Conservation (phyloP, 2,329 filamentous ascomycete genomes). For the Clathrospora elynae region DNA sequence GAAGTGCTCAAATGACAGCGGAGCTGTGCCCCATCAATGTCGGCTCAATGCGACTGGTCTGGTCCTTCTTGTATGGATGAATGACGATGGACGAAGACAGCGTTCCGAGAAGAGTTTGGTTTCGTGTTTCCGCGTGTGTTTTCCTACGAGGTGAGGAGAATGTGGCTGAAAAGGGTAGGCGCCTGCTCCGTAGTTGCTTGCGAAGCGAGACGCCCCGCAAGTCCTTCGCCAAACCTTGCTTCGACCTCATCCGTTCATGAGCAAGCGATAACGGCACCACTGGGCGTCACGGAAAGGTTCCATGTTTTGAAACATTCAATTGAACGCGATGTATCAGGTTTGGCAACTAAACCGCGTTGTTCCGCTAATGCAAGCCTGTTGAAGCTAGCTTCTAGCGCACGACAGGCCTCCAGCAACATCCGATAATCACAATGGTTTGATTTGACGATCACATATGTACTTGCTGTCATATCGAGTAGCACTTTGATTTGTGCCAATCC, state of each 20-base stretch:
- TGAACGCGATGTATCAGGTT: background rate
- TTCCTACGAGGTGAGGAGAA: constrained; percentile 7
- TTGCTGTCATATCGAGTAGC: background rate
- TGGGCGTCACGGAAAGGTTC: background rate
- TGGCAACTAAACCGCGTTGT: background rate
- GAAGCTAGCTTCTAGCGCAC: background rate
- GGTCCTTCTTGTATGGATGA: background rate
- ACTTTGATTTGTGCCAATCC: background rate
- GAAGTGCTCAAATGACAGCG: constrained; percentile 1
- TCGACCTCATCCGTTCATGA: constrained; percentile 18
- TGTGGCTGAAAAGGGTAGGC: constrained; percentile 2
- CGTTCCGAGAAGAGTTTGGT: background rate
- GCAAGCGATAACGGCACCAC: constrained; percentile 4
- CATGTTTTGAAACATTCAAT: background rate
- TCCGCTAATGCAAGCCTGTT: background rate
- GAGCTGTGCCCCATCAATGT: background rate
- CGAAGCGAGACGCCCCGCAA: constrained; percentile 12
- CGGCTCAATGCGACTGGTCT: constrained; percentile 13
- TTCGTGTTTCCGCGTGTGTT: constrained; percentile 6
- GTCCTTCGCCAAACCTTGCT: constrained; percentile 19
- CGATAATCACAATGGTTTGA: background rate
- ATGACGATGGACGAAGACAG: constrained; percentile 10
- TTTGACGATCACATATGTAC: background rate
- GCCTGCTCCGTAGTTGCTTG: constrained; percentile 23
- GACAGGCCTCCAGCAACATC: background rate